A percentile compares a stretch with the other conserved stretches of the same genome.
phyloP scores from a whole-genome alignment of 371 early-diverging fungal genomes.

The Smittium mucronatum region DNA sequence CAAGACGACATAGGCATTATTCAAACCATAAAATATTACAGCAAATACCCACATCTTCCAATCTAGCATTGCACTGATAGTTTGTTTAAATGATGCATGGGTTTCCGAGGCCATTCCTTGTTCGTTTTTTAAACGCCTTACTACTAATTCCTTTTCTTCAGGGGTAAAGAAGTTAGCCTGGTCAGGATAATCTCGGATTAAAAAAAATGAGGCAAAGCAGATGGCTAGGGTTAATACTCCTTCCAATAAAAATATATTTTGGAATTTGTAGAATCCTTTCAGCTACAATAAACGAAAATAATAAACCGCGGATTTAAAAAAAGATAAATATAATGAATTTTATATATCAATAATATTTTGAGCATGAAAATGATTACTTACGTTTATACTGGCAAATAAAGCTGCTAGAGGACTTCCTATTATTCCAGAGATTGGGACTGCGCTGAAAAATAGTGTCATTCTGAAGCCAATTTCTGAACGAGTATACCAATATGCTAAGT shows the following conservation, averaged over 20 bases:
- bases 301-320: too few species aligned
- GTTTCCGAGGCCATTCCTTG: conserved; percentile 17
- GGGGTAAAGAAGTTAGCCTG: conserved; percentile 22
- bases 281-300: too few species aligned
- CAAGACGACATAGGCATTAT: conserved; percentile 19
- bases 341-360: not conserved
- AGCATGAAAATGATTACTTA: not conserved
- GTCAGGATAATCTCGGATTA: conserved; percentile 28
- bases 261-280: conserved; percentile 30
- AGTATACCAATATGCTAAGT: conserved; percentile 44
- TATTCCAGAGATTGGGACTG: conserved; percentile 35
- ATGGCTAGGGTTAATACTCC: conserved; percentile 34
- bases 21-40: conserved; percentile 27
- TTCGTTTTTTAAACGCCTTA: conserved; percentile 19
- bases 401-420: conserved; percentile 37
- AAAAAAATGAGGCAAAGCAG: conserved; percentile 18
- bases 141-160: conserved; percentile 19
- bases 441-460: conserved; percentile 34
- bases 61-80: conserved; percentile 19
- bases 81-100: conserved; percentile 16
- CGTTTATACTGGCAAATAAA: conserved; percentile 26
- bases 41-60: conserved; percentile 31
- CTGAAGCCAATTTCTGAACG: conserved; percentile 29
- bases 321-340: too few species aligned
- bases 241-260: conserved; percentile 45